Evolutionary conservation across 805 yeast species (phyloP).

Genomic region (Wickerhamiella dianesei): DNA sequence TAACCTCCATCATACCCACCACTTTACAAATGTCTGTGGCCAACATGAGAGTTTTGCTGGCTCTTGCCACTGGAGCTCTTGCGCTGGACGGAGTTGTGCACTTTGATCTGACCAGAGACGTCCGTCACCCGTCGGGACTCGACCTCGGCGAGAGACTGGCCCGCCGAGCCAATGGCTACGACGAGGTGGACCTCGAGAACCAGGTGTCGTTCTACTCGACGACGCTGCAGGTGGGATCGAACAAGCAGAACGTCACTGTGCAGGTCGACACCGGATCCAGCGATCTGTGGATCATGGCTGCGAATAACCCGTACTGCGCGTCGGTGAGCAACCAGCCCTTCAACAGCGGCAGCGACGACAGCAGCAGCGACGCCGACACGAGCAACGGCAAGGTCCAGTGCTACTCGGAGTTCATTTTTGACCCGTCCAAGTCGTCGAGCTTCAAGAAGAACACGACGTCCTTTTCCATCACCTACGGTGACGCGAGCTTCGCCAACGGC

Average conservation of each 20-base stretch:
- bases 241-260: conserved; percentile 38
- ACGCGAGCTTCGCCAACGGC: conserved; percentile 34
- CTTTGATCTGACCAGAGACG: background rate
- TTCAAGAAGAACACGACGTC: conserved; percentile 11
- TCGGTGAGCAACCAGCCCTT: background rate
- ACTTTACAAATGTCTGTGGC: background rate
- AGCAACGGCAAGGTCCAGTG: conserved; percentile 10
- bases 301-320: conserved; percentile 33
- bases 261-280: conserved; percentile 66
- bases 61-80: background rate
- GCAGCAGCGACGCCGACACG: too few relatives aligned
- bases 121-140: background rate
- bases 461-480: conserved; percentile 33
- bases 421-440: conserved; percentile 19
- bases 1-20: background rate
- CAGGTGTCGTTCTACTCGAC: conserved; percentile 21
- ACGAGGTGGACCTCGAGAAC: conserved; percentile 20
- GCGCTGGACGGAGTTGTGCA: background rate
- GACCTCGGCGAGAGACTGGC: background rate
- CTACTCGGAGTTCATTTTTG: conserved; percentile 16
- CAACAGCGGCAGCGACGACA: background rate
- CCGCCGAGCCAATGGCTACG: conserved; percentile 5
- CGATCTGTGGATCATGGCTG: conserved; percentile 51
- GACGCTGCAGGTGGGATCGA: conserved; percentile 38
- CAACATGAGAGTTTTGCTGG: background rate